phyloP scores from a whole-genome alignment of 1,284 basidiomycete genomes.

The Sphaerobolus stellatus region DNA sequence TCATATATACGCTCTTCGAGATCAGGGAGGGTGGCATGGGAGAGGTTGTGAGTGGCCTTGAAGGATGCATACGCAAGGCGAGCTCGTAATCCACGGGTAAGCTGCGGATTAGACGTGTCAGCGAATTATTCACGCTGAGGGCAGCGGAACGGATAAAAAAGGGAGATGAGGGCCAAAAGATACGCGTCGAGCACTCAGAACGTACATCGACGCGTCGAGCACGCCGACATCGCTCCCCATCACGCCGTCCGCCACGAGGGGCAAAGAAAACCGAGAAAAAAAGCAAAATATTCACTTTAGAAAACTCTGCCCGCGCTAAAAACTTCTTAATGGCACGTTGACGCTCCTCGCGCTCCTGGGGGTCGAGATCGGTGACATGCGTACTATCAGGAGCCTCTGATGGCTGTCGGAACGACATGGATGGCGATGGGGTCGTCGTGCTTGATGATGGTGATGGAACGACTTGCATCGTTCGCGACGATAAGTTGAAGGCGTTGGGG shows the following conservation, averaged over 20 bases:
- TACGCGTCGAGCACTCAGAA: background rate
- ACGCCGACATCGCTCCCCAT: conserved; percentile 6
- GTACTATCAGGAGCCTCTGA: conserved; percentile 37
- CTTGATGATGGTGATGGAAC: conserved; percentile 66
- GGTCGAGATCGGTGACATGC: conserved; percentile 36
- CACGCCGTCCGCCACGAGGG: background rate
- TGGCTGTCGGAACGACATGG: conserved; percentile 55
- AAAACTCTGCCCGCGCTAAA: conserved; percentile 69
- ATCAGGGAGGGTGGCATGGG: conserved; percentile 62
- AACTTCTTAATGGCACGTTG: conserved; percentile 69
- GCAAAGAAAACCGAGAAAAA: conserved; percentile 17
- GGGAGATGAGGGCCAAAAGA: conserved; percentile 3
- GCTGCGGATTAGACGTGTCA: conserved; percentile 39
- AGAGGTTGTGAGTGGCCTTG: conserved; percentile 72
- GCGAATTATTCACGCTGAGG: conserved; percentile 4
- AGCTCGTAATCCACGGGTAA: conserved; percentile 72
- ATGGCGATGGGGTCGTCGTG: conserved; percentile 73
- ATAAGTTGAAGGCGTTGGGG: conserved; percentile 29
- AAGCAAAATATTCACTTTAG: conserved; percentile 57
- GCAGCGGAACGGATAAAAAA: background rate
- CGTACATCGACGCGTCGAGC: conserved; percentile 6
- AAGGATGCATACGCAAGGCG: conserved; percentile 77
- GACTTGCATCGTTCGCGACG: conserved; percentile 14
- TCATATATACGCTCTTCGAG: conserved; percentile 59
- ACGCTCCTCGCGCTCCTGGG: conserved; percentile 53